Conservation (phyloP, 1,284 basidiomycete genomes). For the Ganoderma sinense region DNA sequence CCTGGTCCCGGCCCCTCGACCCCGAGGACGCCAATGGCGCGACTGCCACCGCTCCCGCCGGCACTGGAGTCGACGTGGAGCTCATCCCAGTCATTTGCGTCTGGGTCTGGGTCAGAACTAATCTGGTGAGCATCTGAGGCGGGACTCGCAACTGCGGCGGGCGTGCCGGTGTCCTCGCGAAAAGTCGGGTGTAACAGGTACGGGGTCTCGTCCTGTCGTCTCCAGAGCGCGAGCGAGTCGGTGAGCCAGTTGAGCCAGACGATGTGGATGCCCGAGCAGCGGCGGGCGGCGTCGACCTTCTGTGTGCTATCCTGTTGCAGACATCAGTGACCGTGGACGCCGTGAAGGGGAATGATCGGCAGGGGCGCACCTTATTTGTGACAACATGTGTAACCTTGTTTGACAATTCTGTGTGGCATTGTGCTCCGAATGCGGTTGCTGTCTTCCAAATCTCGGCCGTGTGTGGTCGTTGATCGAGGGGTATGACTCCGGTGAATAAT, state of each 20-base stretch:
- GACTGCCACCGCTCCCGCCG: conserved; percentile 25
- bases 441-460: conserved; percentile 89
- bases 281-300: conserved; percentile 86
- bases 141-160: conserved; percentile 49
- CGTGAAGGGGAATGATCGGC: background rate
- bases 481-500: conserved; percentile 94
- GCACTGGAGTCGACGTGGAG: conserved; percentile 44
- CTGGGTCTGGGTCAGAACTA: conserved; percentile 71
- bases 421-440: conserved; percentile 90
- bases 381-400: conserved; percentile 89
- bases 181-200: conserved; percentile 68
- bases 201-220: conserved; percentile 71
- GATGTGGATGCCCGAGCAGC: conserved; percentile 75
- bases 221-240: conserved; percentile 86
- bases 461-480: conserved; percentile 82
- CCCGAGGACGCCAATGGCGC: conserved; percentile 24
- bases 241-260: conserved; percentile 92
- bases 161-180: conserved; percentile 17
- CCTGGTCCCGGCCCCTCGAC: conserved; percentile 27
- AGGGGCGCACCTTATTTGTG: conserved; percentile 73
- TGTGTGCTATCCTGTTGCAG: conserved; percentile 78
- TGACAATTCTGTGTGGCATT: conserved; percentile 75
- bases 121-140: conserved; percentile 60
- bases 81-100: conserved; percentile 70
- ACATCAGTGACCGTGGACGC: background rate